Evolutionary conservation across 805 yeast genomes (phyloP).

Genomic region (Peterozyma xylosa): DNA sequence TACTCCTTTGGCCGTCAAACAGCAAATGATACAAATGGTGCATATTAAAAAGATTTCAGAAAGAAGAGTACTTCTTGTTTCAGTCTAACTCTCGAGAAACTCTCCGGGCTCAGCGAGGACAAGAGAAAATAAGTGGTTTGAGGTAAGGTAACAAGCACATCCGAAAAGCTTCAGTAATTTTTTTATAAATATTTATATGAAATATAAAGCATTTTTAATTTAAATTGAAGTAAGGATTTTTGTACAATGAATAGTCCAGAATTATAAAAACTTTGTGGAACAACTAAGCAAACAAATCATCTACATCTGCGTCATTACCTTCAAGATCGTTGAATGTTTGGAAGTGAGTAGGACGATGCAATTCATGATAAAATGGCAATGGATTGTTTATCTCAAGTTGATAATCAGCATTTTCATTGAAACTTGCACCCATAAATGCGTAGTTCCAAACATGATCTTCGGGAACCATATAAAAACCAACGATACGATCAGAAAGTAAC

Average conservation of each 20-base stretch:
- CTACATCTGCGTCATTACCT: conserved; percentile 58
- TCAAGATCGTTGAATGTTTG: conserved; percentile 63
- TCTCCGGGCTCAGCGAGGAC: no score
- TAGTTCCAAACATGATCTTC: conserved; percentile 84
- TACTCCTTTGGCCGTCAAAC: no score
- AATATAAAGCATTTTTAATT: no score
- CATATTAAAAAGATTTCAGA: no score
- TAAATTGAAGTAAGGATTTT: no score
- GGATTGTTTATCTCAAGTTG: conserved; percentile 75
- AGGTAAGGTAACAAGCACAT: no score
- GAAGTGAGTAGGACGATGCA: conserved; percentile 88
- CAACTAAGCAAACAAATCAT: conserved; percentile 47
- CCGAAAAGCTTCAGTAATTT: no score
- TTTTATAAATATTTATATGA: no score
- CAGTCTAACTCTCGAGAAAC: no score
- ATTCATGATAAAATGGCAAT: conserved; percentile 70
- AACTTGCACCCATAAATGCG: conserved; percentile 79
- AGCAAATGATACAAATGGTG: no score
- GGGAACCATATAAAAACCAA: conserved; percentile 85
- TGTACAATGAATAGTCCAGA: neutral
- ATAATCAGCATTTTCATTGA: conserved; percentile 56
- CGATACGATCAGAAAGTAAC: conserved; percentile 62
- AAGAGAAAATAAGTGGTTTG: no score
- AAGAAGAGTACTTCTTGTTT: no score
- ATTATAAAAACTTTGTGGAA: neutral